Evolutionary conservation across 164 flowering plant species (phyloP), one percentile per base, ranked within the genome.

Genomic region (Macadamia tetraphylla): DNA sequence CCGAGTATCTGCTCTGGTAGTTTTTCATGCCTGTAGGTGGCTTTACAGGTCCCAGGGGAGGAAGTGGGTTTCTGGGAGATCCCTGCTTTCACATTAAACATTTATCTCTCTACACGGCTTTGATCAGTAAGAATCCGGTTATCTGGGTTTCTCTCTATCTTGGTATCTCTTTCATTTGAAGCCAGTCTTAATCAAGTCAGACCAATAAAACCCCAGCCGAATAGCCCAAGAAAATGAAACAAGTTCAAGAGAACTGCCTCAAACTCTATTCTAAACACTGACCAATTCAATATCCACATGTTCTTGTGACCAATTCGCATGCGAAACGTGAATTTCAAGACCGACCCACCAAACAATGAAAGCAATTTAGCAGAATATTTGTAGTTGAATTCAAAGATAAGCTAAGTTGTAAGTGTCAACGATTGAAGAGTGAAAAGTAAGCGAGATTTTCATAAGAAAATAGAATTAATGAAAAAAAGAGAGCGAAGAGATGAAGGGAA

Each of bases 21-120:
- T 69, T 81, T 61, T 73, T 81, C 72, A 64, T 73, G 76, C 73
- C 76, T 60, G 59, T 78, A 13, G 75, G 46, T 0, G 58, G 62
- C 15, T 71, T 77, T 35, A 23, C 42, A 67, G 77, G 65, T 18
- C 52, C 12, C n/a, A 66, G 8, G 53, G 46, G 65, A 29, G 76
- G 74, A 12, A 78, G 80, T 0, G 73, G 75, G 70, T 77, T 78
- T 68, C 71, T 78, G 0, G 82, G 81, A 11, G 79, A 71, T 17
- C 82, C 78, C 70, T 77, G 82, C 69, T 83, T 88, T 42, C 88
- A 87, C 91, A 84, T 85, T 65, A 66, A 43, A 68, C 55, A 23
- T 23, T 0, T 23, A 52, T 49, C 17, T 18, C 56, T 57, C 18
- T 58, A 14, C 9, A 63, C 9, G 53, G 17, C 13, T 51, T 3